Evolutionary conservation across 768 basidiomycete species (phyloP), one percentile per base, ranked within the genome.

Genomic region (Kondoa malvinella): DNA sequence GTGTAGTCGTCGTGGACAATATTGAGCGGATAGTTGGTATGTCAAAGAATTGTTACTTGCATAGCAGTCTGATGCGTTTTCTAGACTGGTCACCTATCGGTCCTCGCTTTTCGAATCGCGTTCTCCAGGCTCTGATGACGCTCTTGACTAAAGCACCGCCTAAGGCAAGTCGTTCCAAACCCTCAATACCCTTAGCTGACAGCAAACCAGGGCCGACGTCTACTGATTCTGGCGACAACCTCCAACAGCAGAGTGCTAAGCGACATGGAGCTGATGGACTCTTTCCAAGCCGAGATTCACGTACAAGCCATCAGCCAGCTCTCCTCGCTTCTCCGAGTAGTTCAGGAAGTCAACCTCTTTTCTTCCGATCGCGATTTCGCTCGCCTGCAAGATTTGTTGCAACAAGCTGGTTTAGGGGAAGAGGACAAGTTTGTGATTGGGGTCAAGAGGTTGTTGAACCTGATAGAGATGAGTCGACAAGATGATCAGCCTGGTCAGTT

Each of bases 51-150:
- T 56, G 62, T 50, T 40, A 17, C n/a, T 60, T n/a, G 59, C 14
- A 30, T 16, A 21, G 34, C 15, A 21, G 17, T 57, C 32, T 31
- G 31, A 15, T 59, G 32, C 4, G 21, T 58, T 29, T 21, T 0
- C 33, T 69, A 92, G 94, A 97, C 71, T 99, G 91, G 88, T 92
- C 90, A 3, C 90, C 92, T 2, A 86, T 99, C 78, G 94, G 94
- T 1, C 89, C 87, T n/a, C 82, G 92, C 61, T 99, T 96, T 79
- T 96, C 94, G 0, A 97, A 97, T 76, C 81, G 86, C 4, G 89
- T 96, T 2, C 80, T 99, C 27, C 95, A 97, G 77, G 82, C 92
- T 0, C 78, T 99, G 21, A 80, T 95, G 64, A 92, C 97, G 0
- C 80, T 99, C 29, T 84, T 96, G 69, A 84, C 84, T 58, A 86